Evolutionary conservation across 345 rosid genomes (phyloP), one percentile per base, ranked within the genome.

Genomic region (Pistacia vera): DNA sequence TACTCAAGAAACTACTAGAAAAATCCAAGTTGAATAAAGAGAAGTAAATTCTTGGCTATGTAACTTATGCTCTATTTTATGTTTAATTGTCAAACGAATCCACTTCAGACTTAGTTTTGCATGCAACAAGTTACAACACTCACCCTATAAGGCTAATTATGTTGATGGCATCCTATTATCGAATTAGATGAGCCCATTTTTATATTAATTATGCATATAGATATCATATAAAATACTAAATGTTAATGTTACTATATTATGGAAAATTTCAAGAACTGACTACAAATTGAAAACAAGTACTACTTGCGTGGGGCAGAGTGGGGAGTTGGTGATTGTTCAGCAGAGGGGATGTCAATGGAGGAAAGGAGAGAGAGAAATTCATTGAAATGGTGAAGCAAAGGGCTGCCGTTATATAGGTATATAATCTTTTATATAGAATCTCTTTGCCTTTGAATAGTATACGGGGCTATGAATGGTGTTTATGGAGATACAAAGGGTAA

Each of bases 271-370:
- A 91, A 97, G 89, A 91, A 95, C 84, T 76, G 76, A 73, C 88
- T 80, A 84, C 83, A 74, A 64, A 85, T 82, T 68, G 89, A 81
- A 75, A 97, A 93, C 85, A 95, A 93, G 72, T 95, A 95, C 75
- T 95, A 97, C 82, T 49, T 93, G 17, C 88, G 98, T 0, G 98
- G 97, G 25, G 97, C 98, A 3, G 97, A 93, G 76, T 93, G 97
- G 98, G 98, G 98, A 6, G 89, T 95, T 0, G 98, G 98, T 74
- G 99, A 95, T 80, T 95, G 99, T 66, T 91, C 99, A 17, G 83
- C 92, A 0, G 96, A 82, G 54, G 97, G 90, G 11, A 93, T 95
- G 99, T 81, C n/a, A n/a, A n/a, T 92, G 2, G 87, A 89, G 2
- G 88, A 87, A n/a, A n/a, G 65, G 97, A 93, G 2, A 92, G 81